Evolutionary conservation across 441 rosid species (phyloP).

Genomic region (Arabidopsis hybrid): DNA sequence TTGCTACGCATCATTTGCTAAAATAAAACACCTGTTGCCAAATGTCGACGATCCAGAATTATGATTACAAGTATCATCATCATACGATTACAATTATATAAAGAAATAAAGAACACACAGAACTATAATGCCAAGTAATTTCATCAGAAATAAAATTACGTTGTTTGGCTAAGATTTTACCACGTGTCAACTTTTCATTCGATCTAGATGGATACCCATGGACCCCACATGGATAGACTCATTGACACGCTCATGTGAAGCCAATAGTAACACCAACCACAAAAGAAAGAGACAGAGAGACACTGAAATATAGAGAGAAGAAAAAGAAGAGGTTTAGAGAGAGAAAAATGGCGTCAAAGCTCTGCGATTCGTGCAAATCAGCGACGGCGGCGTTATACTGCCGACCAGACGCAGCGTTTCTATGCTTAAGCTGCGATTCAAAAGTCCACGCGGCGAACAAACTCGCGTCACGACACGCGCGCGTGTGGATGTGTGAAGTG

Average conservation of each 20-base stretch:
- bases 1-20: conserved; percentile 21
- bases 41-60: conserved; percentile 36
- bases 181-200: conserved; percentile 53
- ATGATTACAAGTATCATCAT: conserved; percentile 30
- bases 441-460: conserved; percentile 89
- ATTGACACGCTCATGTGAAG: conserved; percentile 42
- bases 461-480: conserved; percentile 90
- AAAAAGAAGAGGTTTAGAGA: neutral
- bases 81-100: neutral
- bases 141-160: neutral
- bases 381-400: conserved; percentile 82
- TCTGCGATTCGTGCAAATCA: conserved; percentile 90
- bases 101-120: conserved; percentile 9
- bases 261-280: conserved; percentile 36
- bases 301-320: neutral
- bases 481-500: conserved; percentile 87
- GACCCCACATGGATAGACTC: conserved; percentile 64
- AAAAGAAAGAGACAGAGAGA: conserved; percentile 9
- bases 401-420: conserved; percentile 88
- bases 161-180: conserved; percentile 61
- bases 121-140: conserved; percentile 23
- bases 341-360: conserved; percentile 77
- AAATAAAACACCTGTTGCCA: conserved; percentile 43
- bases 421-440: conserved; percentile 84
- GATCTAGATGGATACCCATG: conserved; percentile 50